Evolutionary conservation across 139 green algal genomes (phyloP), one percentile per base, ranked within the genome.

Genomic region (Micractinium conductrix): DNA sequence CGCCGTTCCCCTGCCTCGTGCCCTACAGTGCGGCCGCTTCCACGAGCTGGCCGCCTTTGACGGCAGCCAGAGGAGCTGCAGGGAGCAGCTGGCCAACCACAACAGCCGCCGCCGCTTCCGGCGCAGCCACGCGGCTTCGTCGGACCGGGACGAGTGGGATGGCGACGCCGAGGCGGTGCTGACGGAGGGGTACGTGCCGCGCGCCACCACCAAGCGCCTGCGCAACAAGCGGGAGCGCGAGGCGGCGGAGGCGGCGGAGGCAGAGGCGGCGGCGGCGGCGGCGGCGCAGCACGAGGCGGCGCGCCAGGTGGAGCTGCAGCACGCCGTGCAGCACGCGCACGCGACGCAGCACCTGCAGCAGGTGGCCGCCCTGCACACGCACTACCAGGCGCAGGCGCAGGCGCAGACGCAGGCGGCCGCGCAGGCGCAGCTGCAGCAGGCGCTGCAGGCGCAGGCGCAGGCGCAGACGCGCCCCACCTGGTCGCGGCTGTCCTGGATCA

Each of bases 11-110:
- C 45, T 26, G 21, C 35, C 16, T 21, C 12, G 43, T 38, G 0
- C n/a, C n/a, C 45, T 72, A 33, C 74, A 80, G 74, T 82, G 76
- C 55, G 76, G 76, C 38, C 55, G 76, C 45, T 85, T 78, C 48
- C 80, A 85, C 80, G 45, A 43, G n/a, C 35, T 78, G 33, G 35
- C 48, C 1, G 44, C 62, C 22, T 85, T 85, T 35, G 80, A 85
- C 44, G 67, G 67, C 33, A 45, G 24, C 44, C 62, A 78, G 48
- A 67, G 80, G 10, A 65, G 35, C 8, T 85, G 80, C 67, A 67
- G 80, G 1, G 67, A 78, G 45, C 65, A 85, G 80, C 80, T 85
- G 67, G 67, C 80, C 7, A 40, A 68, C 37, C 80, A 75, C 45
- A 74, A 74, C 65, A 70, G 40, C n/a, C 80, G 80, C 0, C 44